A percentile compares a stretch with the other conserved stretches of the same genome.
These are phyloP conservation scores for Carex cristatella DNA, from an alignment of 176 grass and related monocot genomes.

Conservation along the genomic window DNA sequence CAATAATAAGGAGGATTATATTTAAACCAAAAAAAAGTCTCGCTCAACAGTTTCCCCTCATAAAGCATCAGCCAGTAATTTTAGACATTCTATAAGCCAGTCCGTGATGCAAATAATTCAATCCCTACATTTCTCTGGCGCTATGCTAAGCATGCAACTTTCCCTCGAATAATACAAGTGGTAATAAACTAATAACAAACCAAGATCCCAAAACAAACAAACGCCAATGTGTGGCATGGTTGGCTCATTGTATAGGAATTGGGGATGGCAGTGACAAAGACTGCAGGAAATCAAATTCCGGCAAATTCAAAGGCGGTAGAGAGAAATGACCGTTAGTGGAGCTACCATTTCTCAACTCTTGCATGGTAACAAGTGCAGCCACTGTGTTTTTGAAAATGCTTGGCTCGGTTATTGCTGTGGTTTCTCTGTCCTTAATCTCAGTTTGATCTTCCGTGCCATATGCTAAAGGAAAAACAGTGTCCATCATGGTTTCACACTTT, in stretches of 20 bases:
- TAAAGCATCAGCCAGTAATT: not conserved
- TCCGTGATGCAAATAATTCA: not conserved
- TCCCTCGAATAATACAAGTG: not conserved
- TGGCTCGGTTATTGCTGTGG: not conserved
- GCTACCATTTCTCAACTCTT: conserved; percentile 55
- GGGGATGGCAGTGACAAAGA: conserved; percentile 35
- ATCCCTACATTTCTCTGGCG: not conserved
- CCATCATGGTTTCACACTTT: conserved; percentile 60
- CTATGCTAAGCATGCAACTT: not conserved
- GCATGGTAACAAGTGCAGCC: conserved; percentile 49
- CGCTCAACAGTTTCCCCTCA: not conserved
- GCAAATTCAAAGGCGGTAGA: conserved; percentile 39
- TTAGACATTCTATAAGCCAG: not conserved
- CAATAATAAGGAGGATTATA: not conserved
- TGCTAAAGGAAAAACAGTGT: conserved; percentile 31
- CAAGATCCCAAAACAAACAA: not conserved
- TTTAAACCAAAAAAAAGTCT: not conserved
- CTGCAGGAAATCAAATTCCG: conserved; percentile 33
- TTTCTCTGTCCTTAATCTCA: not conserved
- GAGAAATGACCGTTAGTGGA: conserved; percentile 63
- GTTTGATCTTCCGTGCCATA: not conserved
- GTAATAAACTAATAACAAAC: not conserved
- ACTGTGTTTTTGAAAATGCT: conserved; percentile 68
- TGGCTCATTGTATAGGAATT: conserved; percentile 30
- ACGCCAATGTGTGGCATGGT: not conserved